Conservation (phyloP, 495 filamentous ascomycete species). For the Hypoxylon fragiforme region DNA sequence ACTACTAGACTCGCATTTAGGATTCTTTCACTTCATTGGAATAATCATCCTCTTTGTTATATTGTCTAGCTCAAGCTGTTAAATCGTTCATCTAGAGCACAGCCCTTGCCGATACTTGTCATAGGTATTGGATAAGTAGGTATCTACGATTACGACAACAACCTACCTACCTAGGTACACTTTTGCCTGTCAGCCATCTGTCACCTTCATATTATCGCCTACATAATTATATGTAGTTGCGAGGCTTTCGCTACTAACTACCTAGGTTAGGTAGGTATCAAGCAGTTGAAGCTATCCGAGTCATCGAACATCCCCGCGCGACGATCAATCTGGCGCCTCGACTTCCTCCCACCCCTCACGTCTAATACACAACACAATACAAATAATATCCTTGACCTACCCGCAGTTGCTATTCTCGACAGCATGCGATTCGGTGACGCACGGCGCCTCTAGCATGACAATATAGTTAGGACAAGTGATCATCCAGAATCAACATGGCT, state of each 20-base stretch:
- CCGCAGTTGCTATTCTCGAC: slow-evolving; percentile 5
- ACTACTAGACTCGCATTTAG: slow-evolving; percentile 2
- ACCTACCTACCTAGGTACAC: background rate
- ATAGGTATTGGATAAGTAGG: background rate
- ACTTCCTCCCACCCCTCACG: background rate
- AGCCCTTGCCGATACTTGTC: too few relatives aligned
- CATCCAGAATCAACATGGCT: slow-evolving; percentile 22
- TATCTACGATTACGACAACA: background rate
- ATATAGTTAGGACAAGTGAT: slow-evolving; percentile 4
- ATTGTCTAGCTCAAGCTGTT: background rate
- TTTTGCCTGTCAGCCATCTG: background rate
- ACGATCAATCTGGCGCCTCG: background rate
- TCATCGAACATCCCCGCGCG: slow-evolving; percentile 5
- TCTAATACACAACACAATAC: background rate
- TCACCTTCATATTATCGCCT: background rate
- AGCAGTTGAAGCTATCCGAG: slow-evolving; percentile 7
- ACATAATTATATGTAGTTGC: too few relatives aligned
- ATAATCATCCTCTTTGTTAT: slow-evolving; percentile 1
- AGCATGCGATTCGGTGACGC: slow-evolving; percentile 26
- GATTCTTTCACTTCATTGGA: slow-evolving; percentile 1
- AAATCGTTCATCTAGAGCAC: too few relatives aligned
- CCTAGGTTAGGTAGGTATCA: too few relatives aligned
- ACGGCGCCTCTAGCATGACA: slow-evolving; percentile 15
- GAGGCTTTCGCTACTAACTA: too few relatives aligned
- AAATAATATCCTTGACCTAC: background rate